These are phyloP conservation scores for Helianthus tuberosus DNA, from an alignment of 129 eudicot species.

Conservation along the genomic window DNA sequence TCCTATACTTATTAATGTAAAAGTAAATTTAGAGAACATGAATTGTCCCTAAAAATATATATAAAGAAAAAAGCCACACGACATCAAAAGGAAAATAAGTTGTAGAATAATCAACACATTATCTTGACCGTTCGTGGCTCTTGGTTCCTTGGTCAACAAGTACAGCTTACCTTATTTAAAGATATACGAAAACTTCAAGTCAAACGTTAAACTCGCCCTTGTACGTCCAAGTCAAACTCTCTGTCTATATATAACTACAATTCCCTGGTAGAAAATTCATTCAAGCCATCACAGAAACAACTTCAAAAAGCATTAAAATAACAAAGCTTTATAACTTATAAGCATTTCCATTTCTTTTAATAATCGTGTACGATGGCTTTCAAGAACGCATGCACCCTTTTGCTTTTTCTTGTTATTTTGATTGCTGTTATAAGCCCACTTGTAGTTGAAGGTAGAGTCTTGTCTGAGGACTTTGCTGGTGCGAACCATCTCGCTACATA, in stretches of 20 bases:
- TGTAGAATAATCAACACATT: slow-evolving; percentile 19
- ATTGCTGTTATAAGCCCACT: slow-evolving; percentile 24
- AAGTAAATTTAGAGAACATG: too few relatives aligned
- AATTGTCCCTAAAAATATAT: too few relatives aligned
- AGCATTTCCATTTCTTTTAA: neutral
- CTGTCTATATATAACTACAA: neutral
- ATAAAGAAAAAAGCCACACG: too few relatives aligned
- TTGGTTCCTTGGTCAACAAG: slow-evolving; percentile 40
- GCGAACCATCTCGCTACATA: slow-evolving; percentile 31
- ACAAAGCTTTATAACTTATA: neutral
- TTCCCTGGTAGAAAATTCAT: slow-evolving; percentile 10
- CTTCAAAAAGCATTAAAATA: neutral
- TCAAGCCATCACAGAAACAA: neutral
- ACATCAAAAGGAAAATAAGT: neutral
- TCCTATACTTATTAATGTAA: too few relatives aligned
- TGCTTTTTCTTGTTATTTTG: slow-evolving; percentile 20
- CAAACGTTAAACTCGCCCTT: neutral
- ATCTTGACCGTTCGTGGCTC: slow-evolving; percentile 15
- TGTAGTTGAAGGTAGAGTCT: slow-evolving; percentile 31
- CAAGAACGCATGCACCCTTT: slow-evolving; percentile 29
- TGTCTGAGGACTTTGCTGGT: slow-evolving; percentile 28
- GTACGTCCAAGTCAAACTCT: neutral
- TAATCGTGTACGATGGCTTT: slow-evolving; percentile 18
- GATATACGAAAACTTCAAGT: slow-evolving; percentile 21
- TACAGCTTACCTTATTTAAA: slow-evolving; percentile 15